Conservation (phyloP, 441 rosid genomes). For the Euphorbia celastroides region DNA sequence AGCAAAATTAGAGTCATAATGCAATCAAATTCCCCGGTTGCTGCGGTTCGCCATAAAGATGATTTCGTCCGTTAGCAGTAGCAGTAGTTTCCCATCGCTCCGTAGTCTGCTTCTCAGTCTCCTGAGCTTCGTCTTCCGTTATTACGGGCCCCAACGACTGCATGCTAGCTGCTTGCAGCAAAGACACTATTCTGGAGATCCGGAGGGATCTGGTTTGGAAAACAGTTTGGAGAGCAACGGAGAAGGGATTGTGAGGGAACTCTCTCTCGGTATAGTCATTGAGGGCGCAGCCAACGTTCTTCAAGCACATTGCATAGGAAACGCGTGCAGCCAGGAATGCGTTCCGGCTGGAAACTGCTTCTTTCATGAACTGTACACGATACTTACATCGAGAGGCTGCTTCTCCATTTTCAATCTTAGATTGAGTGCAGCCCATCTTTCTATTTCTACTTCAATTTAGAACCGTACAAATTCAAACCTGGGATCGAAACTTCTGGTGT, state of each 20-base stretch:
- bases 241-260: constrained; percentile 15
- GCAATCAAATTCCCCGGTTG: neutral
- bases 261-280: constrained; percentile 73
- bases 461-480: too few species aligned
- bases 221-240: constrained; percentile 30
- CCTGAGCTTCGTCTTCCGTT: constrained; percentile 52
- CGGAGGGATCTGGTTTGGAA: too few species aligned
- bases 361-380: constrained; percentile 60
- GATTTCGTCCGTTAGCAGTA: neutral
- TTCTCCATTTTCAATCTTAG: constrained; percentile 93
- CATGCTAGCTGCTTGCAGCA: constrained; percentile 48
- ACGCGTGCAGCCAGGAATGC: constrained; percentile 90
- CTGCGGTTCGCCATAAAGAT: constrained; percentile 2
- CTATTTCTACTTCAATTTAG: neutral
- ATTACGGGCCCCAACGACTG: constrained; percentile 43
- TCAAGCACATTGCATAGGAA: constrained; percentile 68
- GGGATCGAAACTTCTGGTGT: too few species aligned
- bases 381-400: constrained; percentile 72
- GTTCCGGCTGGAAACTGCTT: constrained; percentile 62
- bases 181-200: too few species aligned
- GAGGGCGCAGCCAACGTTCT: constrained; percentile 89
- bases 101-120: constrained; percentile 41
- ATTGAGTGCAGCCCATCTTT: constrained; percentile 76
- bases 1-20: neutral
- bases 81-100: constrained; percentile 25